A percentile compares a stretch with the other conserved stretches of the same genome.
Evolutionary conservation across 495 filamentous ascomycete genomes (phyloP).

Genomic region (Penicillium cataractarum): DNA sequence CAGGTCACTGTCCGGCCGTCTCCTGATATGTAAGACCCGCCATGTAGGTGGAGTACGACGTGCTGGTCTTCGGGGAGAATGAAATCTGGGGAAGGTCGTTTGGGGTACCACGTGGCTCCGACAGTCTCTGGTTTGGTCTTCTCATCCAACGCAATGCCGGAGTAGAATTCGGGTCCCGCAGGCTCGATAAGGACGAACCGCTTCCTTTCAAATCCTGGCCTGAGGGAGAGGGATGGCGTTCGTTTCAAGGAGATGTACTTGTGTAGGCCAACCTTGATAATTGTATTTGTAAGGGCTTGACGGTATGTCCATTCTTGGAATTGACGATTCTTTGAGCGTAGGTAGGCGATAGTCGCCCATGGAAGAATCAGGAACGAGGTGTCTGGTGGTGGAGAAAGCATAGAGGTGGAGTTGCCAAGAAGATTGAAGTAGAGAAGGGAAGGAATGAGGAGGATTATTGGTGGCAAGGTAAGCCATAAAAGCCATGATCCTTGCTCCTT

Average conservation of each 20-base stretch:
- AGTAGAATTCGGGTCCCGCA: constrained; percentile 26
- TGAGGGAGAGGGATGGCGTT: constrained; percentile 15
- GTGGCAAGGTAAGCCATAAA: neutral
- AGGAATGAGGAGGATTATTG: neutral
- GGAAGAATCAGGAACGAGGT: constrained; percentile 15
- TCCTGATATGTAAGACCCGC: constrained; percentile 23
- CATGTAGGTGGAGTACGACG: constrained; percentile 42
- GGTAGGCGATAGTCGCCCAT: constrained; percentile 11
- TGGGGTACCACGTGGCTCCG: constrained; percentile 43
- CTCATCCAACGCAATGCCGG: constrained; percentile 24
- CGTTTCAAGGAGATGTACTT: constrained; percentile 11
- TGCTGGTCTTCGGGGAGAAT: constrained; percentile 10
- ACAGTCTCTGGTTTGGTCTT: constrained; percentile 34
- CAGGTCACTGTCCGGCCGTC: constrained; percentile 23
- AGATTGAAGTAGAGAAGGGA: neutral
- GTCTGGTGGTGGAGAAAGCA: constrained; percentile 13
- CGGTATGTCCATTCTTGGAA: constrained; percentile 29
- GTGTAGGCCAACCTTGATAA: constrained; percentile 17
- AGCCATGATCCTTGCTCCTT: neutral
- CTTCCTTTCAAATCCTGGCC: constrained; percentile 10
- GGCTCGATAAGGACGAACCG: constrained; percentile 27
- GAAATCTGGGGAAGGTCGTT: constrained; percentile 8
- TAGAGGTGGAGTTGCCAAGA: neutral
- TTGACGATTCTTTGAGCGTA: constrained; percentile 20
- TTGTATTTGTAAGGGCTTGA: constrained; percentile 23